Base-by-base conservation (phyloP, 1,284 basidiomycete genomes). In the Melampsora abietis-canadensis region DNA sequence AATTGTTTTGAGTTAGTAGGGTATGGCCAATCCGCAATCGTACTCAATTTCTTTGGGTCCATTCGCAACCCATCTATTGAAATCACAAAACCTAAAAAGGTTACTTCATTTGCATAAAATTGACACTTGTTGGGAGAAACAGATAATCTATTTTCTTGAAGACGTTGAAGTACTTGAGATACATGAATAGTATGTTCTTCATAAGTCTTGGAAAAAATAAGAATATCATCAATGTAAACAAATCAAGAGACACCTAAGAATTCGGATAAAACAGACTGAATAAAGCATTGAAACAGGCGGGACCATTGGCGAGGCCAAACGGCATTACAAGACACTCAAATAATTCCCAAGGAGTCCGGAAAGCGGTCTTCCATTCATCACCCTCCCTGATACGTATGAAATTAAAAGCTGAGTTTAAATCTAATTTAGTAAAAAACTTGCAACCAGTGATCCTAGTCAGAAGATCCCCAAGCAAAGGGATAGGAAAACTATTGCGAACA, bases 341-440 rank as follows among this genome's bases (percentile, higher is more conserved):
- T 27, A 68, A 12, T 2, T 51, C 66, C 66, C 66, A 68, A 0
- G 66, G 66, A 17, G 31, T 68, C 0, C 57, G 14, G 10, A 68
- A 68, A 34, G 67, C 67, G 0, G 54, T 68, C 15, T 66, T 47
- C 65, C 65, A 66, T 48, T 66, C 46, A 51, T 47, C 40, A 1
- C 65, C 65, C 1, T 46, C 21, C 7, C 37, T 27, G 30, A 78
- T 68, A 10, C 60, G 8, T 21, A 83, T 24, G 0, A 80, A 80
- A 75, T 82, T 79, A 66, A 81, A 83, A 0, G 78, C 81, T 0
- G 44, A 64, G 0, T 78, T 68, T 0, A 82, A 77, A 68, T 82
- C 82, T 1, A 83, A 64, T 48, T 81, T 81, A 30, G 78, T 21
- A 2, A 68, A 68, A 47, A 12, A 68, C 8, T 27, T 59, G 17